Evolutionary conservation across 768 basidiomycete species (phyloP), one percentile per base, ranked within the genome.

Genomic region (Chalciporus piperatus): DNA sequence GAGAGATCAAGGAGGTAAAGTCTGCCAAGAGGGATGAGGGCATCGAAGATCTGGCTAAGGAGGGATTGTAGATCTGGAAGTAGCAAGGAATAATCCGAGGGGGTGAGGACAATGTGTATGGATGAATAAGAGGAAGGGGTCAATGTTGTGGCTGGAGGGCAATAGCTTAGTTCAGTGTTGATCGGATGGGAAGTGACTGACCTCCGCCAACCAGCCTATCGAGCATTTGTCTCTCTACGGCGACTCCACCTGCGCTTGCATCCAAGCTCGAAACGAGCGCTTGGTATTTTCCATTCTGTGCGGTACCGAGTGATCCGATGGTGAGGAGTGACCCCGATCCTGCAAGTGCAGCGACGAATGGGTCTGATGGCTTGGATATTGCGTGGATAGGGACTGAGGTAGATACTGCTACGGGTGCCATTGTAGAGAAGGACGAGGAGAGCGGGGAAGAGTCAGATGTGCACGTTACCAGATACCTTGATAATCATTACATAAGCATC

Each of bases 141-240:
- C 54, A 92, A 70, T 16, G 72, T 70, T 5, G 81, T 80, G 27
- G 88, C 92, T 92, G 55, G 42, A 23, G 7, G 16, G 20, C 12
- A 43, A 41, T 19, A 20, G 12, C 32, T 61, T 27, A 54, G 30
- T 32, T 32, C 1, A 32, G 30, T 22, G 6, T 30, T 8, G 27
- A 32, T 32, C 13, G 30, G 11, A 32, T 12, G 30, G 30, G 30
- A 13, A 32, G 6, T 27, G 30, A 32, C 30, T 13, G 13, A 92
- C 92, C 92, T 73, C 81, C 79, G 68, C 90, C 91, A 14, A 92
- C 72, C 54, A 95, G 71, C 54, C 92, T 77, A 67, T 95, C 92
- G 25, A 93, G 71, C 74, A 94, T 82, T 64, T 92, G 84, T 61
- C 79, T 85, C 60, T 94, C 90, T 27, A 91, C 83, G 30, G 71